Evolutionary conservation across 2,329 filamentous ascomycete species (phyloP).

Genomic region (Venturia carpophila): DNA sequence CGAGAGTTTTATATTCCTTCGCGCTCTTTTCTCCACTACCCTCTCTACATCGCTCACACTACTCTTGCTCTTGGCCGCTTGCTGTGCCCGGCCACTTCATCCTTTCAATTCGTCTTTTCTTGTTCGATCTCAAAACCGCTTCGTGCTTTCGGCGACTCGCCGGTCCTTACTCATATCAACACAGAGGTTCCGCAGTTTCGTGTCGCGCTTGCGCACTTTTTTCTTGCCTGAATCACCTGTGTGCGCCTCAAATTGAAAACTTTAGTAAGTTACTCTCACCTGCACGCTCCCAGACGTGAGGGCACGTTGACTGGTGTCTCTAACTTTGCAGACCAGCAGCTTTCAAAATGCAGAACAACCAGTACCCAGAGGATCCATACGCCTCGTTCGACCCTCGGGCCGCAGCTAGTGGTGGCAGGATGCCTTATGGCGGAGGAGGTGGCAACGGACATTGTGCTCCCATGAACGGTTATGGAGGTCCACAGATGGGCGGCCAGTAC

Average conservation of each 20-base stretch:
- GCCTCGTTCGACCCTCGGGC: neutral
- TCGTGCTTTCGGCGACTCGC: neutral
- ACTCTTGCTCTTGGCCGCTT: neutral
- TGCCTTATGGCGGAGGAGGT: neutral
- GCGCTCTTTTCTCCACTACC: neutral
- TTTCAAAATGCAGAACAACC: neutral
- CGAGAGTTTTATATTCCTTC: neutral
- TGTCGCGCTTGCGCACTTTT: neutral
- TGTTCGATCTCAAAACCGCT: neutral
- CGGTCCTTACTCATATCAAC: slow-evolving; percentile 1
- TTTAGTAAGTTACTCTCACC: neutral
- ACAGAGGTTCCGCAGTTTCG: neutral
- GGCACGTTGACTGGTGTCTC: neutral
- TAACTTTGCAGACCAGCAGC: neutral
- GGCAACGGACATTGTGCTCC: neutral
- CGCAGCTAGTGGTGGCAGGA: neutral
- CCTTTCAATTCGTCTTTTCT: neutral
- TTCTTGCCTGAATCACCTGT: neutral
- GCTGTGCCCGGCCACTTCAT: neutral
- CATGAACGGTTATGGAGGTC: neutral
- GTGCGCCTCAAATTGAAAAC: neutral
- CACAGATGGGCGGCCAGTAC: neutral
- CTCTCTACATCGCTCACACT: neutral
- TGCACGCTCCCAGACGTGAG: neutral
- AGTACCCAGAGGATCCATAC: neutral